A percentile compares a stretch with the other conserved stretches of the same genome.
These are phyloP conservation scores for Garcia nutans DNA, from an alignment of 345 rosid genomes.

Conservation along the genomic window DNA sequence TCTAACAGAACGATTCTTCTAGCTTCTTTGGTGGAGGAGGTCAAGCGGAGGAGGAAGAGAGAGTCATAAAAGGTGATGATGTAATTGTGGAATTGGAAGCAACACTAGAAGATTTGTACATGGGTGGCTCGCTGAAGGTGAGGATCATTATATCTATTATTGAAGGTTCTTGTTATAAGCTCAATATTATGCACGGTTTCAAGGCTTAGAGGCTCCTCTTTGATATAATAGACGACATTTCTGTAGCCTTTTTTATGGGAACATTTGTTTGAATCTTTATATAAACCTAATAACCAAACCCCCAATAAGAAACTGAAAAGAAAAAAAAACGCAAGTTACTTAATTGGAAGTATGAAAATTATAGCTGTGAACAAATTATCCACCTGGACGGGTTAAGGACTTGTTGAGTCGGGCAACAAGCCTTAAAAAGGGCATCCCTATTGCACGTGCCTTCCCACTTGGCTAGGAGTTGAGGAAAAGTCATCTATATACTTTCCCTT, in stretches of 20 bases:
- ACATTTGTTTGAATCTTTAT: neutral
- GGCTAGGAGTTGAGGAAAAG: no score
- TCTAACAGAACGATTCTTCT: conserved; percentile 11
- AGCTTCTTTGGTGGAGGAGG: conserved; percentile 96
- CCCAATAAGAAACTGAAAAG: neutral
- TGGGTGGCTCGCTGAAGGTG: conserved; percentile 97
- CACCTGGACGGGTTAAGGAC: neutral
- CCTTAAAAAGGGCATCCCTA: no score
- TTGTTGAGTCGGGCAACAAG: neutral
- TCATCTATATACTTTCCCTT: no score
- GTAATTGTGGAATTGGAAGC: conserved; percentile 94
- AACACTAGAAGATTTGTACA: conserved; percentile 88
- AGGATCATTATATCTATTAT: conserved; percentile 6
- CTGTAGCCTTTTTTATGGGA: neutral
- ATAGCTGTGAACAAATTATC: neutral
- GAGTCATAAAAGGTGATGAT: conserved; percentile 83
- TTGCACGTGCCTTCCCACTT: no score
- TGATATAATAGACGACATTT: neutral
- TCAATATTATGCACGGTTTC: neutral
- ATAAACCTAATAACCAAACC: neutral
- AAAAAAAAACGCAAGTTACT: neutral
- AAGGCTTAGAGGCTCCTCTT: neutral
- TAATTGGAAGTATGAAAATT: neutral
- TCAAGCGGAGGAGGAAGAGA: conserved; percentile 85
- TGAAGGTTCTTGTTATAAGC: neutral